phyloP scores from a whole-genome alignment of 495 filamentous ascomycete species.

The Penicillium maclennaniae region DNA sequence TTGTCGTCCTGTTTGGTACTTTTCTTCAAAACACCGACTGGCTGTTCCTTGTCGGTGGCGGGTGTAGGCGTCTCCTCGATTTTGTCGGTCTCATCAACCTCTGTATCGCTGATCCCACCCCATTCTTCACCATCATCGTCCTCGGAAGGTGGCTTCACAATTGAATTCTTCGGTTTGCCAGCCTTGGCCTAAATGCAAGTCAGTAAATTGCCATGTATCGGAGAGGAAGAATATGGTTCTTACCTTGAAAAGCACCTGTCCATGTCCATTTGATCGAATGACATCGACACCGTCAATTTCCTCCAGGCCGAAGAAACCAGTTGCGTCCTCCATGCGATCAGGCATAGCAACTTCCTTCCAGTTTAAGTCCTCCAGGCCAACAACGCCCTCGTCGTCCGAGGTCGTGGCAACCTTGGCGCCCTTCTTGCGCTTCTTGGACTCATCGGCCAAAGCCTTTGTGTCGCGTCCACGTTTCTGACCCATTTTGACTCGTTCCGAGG shows the following conservation, averaged over 20 bases:
- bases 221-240: not conserved
- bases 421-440: slow-evolving; percentile 52
- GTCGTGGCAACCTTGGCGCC: slow-evolving; percentile 25
- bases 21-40: too few species aligned
- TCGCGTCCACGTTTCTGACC: slow-evolving; percentile 50
- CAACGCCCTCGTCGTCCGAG: slow-evolving; percentile 24
- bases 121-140: slow-evolving; percentile 50
- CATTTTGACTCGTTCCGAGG: slow-evolving; percentile 23
- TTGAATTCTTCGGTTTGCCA: slow-evolving; percentile 37
- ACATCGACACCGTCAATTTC: slow-evolving; percentile 90
- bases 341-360: slow-evolving; percentile 84
- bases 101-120: slow-evolving; percentile 49
- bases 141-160: slow-evolving; percentile 23
- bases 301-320: slow-evolving; percentile 90
- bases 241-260: slow-evolving; percentile 49
- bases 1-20: slow-evolving; percentile 7
- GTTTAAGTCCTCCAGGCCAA: slow-evolving; percentile 60
- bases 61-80: slow-evolving; percentile 7
- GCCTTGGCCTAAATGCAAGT: slow-evolving; percentile 27
- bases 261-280: slow-evolving; percentile 40
- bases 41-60: slow-evolving; percentile 8
- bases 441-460: slow-evolving; percentile 23
- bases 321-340: slow-evolving; percentile 85
- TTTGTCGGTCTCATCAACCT: slow-evolving; percentile 20
- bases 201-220: not conserved